Base-by-base conservation (phyloP, 139 green algal species). In the Chlamydomonas sphaeroides region DNA sequence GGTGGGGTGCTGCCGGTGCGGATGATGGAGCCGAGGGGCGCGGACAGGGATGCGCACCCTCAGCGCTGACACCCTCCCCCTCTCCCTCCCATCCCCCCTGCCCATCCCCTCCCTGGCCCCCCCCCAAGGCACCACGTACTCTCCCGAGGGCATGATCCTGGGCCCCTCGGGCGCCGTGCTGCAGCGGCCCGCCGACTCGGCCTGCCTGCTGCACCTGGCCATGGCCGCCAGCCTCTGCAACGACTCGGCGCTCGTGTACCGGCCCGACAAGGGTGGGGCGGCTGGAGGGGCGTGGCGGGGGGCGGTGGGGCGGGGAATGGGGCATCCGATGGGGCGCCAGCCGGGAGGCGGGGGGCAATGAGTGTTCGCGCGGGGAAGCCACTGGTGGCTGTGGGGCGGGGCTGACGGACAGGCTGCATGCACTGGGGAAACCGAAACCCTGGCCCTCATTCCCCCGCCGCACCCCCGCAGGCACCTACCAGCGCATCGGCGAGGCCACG, bases 171-270 rank as follows among this genome's bases (percentile, higher is more conserved):
- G 89, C 11, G 75, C 84, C 33, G 80, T 92, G 41, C 78, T 86
- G 71, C 78, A 72, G 32, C 78, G 66, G 35, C 85, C 79, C 30
- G 68, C 84, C 23, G 84, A 88, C 84, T 71, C 69, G 25, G 63
- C 84, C 68, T 88, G 84, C 77, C 57, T 86, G 53, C 59, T 86
- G 75, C 83, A 84, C 45, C n/a, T 79, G 56, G 81, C 81, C 68
- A 88, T 87, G 49, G 90, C 84, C 59, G 71, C 78, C 10, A 86
- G 94, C 3, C 88, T 98, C 5, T 98, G 96, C 95, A 98, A 98
- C 78, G 93, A 98, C 88, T 92, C 91, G 7, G 79, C 84, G 26
- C 85, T 98, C 23, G 73, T 80, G 36, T 97, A 94, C 78, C 59
- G 85, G 11, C 70, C 76, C 1, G 78, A 76, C n/a, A 84, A 62